Conservation (phyloP, 2,329 filamentous ascomycete species). For the Neofusicoccum umdonicola region DNA sequence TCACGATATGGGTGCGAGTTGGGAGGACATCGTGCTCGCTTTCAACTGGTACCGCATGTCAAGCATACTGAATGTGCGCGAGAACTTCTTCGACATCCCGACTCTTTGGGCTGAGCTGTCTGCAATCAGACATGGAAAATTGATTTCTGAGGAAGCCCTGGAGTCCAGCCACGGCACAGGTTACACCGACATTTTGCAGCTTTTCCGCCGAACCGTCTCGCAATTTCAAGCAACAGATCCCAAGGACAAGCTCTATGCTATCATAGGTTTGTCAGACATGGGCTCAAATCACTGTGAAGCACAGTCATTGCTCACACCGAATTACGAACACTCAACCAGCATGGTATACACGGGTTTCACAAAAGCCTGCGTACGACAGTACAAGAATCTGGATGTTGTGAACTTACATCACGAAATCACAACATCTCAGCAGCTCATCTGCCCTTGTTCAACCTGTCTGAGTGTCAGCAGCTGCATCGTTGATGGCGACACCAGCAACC, state of each 20-base stretch:
- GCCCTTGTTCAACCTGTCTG: neutral
- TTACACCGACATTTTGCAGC: neutral
- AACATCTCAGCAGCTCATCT: neutral
- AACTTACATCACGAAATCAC: neutral
- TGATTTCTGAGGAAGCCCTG: no score
- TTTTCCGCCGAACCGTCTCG: neutral
- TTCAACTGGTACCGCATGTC: neutral
- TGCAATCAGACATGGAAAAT: no score
- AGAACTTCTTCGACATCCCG: no score
- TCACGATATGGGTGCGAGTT: neutral
- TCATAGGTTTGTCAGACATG: neutral
- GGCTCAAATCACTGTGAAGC: no score
- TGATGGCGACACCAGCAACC: neutral
- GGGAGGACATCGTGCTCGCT: neutral
- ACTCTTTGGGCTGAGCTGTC: no score
- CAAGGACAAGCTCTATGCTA: neutral
- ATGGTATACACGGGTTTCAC: neutral
- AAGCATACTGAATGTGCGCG: no score
- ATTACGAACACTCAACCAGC: neutral
- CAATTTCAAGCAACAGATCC: neutral
- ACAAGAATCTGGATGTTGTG: neutral
- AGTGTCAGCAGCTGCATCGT: neutral
- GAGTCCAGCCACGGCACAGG: no score
- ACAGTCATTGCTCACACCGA: neutral
- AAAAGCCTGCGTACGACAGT: neutral